Evolutionary conservation across 2,329 filamentous ascomycete genomes (phyloP).

Genomic region (Dactylellina haptotyla): DNA sequence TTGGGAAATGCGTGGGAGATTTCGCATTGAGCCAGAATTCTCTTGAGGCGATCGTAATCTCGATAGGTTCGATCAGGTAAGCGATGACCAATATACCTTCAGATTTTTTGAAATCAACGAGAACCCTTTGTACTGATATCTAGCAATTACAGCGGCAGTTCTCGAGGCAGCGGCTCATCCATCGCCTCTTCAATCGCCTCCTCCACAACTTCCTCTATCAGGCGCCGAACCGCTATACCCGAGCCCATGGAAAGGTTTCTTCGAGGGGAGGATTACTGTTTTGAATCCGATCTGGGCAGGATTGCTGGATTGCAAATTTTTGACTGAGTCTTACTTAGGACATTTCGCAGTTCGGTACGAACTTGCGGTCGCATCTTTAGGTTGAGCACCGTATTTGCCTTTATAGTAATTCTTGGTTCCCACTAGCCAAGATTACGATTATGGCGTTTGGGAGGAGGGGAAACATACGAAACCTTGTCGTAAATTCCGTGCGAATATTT

Average conservation of each 20-base stretch:
- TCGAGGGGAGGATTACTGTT: neutral
- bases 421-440: too few relatives aligned
- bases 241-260: constrained; percentile 3
- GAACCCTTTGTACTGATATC: neutral
- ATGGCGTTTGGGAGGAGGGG: too few relatives aligned
- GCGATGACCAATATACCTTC: too few relatives aligned
- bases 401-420: too few relatives aligned
- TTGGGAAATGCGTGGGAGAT: neutral
- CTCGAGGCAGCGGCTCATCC: neutral
- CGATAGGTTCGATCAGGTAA: neutral
- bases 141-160: constrained; percentile 13
- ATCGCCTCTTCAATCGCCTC: constrained; percentile 4
- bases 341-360: too few relatives aligned
- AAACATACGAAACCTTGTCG: too few relatives aligned
- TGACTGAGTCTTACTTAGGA: too few relatives aligned
- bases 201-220: neutral
- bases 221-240: constrained; percentile 3
- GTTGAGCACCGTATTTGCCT: too few relatives aligned
- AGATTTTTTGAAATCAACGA: neutral
- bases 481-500: too few relatives aligned
- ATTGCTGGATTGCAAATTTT: neutral
- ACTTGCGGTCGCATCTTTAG: too few relatives aligned
- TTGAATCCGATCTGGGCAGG: constrained; percentile 19
- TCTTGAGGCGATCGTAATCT: neutral
- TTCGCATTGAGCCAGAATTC: neutral